These are phyloP conservation scores for Calocybe gangraenosa DNA, from an alignment of 768 basidiomycete species.

Conservation along the genomic window DNA sequence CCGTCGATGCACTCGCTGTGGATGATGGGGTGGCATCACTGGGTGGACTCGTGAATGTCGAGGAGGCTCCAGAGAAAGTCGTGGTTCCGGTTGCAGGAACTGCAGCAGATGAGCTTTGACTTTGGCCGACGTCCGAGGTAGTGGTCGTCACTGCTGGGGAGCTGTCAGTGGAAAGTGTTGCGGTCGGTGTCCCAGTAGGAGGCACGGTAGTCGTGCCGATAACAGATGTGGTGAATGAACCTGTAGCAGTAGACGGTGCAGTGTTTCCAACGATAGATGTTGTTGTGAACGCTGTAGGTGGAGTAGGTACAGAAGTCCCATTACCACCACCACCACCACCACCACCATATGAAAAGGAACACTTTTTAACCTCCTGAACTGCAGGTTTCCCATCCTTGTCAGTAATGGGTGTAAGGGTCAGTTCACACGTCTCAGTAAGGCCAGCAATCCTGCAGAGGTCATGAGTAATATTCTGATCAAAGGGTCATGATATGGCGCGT, in stretches of 20 bases:
- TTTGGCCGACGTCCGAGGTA: not conserved
- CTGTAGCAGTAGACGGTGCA: constrained; percentile 5
- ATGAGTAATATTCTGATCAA: constrained; percentile 6
- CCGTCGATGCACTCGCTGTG: constrained; percentile 13
- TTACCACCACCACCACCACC: constrained; percentile 9
- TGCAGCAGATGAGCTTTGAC: not conserved
- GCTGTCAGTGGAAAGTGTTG: not conserved
- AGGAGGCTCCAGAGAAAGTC: constrained; percentile 8
- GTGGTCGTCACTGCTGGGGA: constrained; percentile 3
- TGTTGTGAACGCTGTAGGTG: constrained; percentile 19
- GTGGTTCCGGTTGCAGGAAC: constrained; percentile 5
- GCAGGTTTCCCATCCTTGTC: constrained; percentile 44
- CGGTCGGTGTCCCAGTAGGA: constrained; percentile 12
- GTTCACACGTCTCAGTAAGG: constrained; percentile 51
- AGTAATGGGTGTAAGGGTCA: constrained; percentile 52
- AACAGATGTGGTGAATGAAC: constrained; percentile 10
- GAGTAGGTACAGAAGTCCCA: constrained; percentile 11
- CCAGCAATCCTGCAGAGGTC: constrained; percentile 41
- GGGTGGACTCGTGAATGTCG: constrained; percentile 2
- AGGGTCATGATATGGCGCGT: constrained; percentile 21
- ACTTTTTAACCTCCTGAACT: constrained; percentile 49
- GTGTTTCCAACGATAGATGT: constrained; percentile 12
- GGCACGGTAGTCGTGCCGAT: constrained; percentile 13
- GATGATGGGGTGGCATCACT: constrained; percentile 14
- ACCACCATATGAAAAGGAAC: constrained; percentile 36